A percentile compares a stretch with the other conserved stretches of the same genome.
These are phyloP conservation scores for Rosa hybrid DNA, from an alignment of 331 rosid species.

Conservation along the genomic window DNA sequence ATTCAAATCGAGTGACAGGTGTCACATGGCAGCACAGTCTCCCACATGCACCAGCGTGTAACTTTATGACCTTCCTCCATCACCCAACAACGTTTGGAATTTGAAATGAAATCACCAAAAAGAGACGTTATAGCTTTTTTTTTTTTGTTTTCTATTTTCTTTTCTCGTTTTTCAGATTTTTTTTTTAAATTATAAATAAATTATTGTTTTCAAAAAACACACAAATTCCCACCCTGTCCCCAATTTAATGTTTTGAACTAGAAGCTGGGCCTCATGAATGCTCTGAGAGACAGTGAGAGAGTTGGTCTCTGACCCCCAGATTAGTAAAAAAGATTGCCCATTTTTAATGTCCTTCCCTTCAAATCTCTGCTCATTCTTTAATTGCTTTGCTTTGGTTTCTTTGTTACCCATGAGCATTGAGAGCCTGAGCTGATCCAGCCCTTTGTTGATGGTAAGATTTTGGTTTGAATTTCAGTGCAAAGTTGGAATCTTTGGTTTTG, in stretches of 20 bases:
- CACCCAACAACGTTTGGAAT: conserved; percentile 35
- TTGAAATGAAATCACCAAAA: conserved; percentile 35
- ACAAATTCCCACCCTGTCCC: background rate
- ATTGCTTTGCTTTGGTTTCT: conserved; percentile 20
- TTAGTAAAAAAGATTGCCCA: background rate
- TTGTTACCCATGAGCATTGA: background rate
- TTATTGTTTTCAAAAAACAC: background rate
- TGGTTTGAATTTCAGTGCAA: background rate
- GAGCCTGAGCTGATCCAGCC: conserved; percentile 20
- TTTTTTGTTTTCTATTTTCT: background rate
- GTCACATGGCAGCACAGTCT: background rate
- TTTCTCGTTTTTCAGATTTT: background rate
- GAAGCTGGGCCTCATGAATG: background rate
- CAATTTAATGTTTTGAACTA: conserved; percentile 30
- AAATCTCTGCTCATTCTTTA: conserved; percentile 20
- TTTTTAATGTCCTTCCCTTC: conserved; percentile 5
- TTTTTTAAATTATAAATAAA: background rate
- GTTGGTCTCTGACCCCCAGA: background rate
- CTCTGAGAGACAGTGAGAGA: conserved; percentile 2
- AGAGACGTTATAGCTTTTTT: conserved; percentile 43
- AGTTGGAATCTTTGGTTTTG: conserved; percentile 7
- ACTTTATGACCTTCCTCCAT: conserved; percentile 20
- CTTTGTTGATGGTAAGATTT: conserved; percentile 28
- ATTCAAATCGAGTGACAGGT: background rate
- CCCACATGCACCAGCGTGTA: background rate